Evolutionary conservation across 2,329 filamentous ascomycete genomes (phyloP).

Genomic region (Phaeoacremonium minimum): DNA sequence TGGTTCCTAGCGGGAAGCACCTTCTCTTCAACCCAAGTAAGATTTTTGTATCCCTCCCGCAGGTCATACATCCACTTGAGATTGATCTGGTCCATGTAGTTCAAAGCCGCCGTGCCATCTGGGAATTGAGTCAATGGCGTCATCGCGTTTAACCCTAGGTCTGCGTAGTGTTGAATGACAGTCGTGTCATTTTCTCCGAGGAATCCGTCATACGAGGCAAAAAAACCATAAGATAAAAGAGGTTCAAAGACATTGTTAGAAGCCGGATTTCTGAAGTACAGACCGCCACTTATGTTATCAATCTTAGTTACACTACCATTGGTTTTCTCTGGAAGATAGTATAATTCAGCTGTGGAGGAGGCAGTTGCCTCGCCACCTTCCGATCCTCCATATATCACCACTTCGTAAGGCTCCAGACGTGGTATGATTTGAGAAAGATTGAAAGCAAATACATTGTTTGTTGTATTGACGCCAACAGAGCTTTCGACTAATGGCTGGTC

Average conservation of each 20-base stretch:
- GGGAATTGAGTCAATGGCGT: conserved; percentile 34
- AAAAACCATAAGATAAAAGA: conserved; percentile 39
- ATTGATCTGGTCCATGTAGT: conserved; percentile 31
- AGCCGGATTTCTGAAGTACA: conserved; percentile 30
- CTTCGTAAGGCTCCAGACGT: conserved; percentile 28
- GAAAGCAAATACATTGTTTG: conserved; percentile 30
- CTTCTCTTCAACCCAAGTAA: conserved; percentile 31
- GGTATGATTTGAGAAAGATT: conserved; percentile 28
- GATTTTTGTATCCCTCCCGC: conserved; percentile 37
- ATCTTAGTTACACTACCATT: conserved; percentile 38
- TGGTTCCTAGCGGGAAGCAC: conserved; percentile 33
- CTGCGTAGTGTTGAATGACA: conserved; percentile 26
- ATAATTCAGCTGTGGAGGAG: conserved; percentile 28
- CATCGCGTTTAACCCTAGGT: conserved; percentile 38
- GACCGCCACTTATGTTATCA: conserved; percentile 37
- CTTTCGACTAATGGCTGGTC: conserved; percentile 25
- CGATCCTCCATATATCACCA: conserved; percentile 30
- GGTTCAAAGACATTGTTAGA: conserved; percentile 30
- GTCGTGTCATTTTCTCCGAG: conserved; percentile 30
- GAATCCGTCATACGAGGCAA: conserved; percentile 37
- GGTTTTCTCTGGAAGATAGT: conserved; percentile 37
- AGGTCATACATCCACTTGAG: conserved; percentile 41
- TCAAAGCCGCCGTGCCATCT: conserved; percentile 28
- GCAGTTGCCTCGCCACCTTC: conserved; percentile 23
- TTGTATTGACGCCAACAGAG: conserved; percentile 26